A percentile compares a stretch with the other conserved stretches of the same genome.
Evolutionary conservation across 345 rosid genomes (phyloP).

Genomic region (Gossypium stocksii): DNA sequence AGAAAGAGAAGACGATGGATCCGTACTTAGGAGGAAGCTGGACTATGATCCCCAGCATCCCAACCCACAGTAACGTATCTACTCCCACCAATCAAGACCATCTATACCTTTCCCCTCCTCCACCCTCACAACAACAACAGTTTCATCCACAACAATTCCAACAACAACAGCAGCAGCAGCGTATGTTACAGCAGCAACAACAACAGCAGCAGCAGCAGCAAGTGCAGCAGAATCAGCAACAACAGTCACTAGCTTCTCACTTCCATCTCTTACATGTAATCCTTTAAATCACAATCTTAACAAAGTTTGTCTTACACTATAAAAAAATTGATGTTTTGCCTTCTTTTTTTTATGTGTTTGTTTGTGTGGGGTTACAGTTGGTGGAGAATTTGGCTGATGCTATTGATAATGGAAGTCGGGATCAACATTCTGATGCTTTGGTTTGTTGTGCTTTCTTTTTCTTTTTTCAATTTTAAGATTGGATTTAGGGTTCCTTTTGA

Average conservation of each 20-base stretch:
- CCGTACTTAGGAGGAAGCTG: slow-evolving; percentile 46
- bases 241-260: slow-evolving; percentile 88
- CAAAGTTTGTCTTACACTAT: too few relatives aligned
- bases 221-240: slow-evolving; percentile 49
- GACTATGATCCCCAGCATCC: slow-evolving; percentile 51
- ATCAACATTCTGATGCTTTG: slow-evolving; percentile 80
- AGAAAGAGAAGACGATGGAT: slow-evolving; percentile 28
- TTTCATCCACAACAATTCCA: slow-evolving; percentile 24
- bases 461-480: neutral
- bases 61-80: slow-evolving; percentile 39
- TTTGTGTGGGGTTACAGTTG: slow-evolving; percentile 33
- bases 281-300: neutral
- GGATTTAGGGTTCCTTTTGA: neutral
- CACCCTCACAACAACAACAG: slow-evolving; percentile 30
- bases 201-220: slow-evolving; percentile 19
- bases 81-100: slow-evolving; percentile 57
- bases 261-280: slow-evolving; percentile 69
- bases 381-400: slow-evolving; percentile 69
- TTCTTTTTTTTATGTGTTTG: neutral
- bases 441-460: slow-evolving; percentile 29
- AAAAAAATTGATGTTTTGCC: neutral
- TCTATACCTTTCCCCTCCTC: slow-evolving; percentile 35
- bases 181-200: neutral
- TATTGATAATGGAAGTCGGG: slow-evolving; percentile 66
- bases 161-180: slow-evolving; percentile 29